Conservation (phyloP, 768 basidiomycete species). For the Phaffia australis region DNA sequence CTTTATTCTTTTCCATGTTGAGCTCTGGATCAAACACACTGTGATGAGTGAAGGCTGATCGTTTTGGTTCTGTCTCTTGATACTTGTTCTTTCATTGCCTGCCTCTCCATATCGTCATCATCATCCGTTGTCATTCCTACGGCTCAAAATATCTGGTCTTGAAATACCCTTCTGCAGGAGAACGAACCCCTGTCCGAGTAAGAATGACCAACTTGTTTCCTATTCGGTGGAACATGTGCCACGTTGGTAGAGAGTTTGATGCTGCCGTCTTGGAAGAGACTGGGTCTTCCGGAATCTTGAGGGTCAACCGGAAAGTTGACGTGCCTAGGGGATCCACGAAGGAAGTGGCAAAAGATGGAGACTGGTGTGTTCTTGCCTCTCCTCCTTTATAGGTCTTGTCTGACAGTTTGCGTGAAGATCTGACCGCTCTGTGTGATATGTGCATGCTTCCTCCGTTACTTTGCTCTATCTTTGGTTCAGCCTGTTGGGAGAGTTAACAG, state of each 20-base stretch:
- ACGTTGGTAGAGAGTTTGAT: conserved; percentile 29
- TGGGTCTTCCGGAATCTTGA: conserved; percentile 37
- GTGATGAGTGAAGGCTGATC: too few species aligned
- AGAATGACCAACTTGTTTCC: conserved; percentile 24
- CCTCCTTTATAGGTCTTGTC: background rate
- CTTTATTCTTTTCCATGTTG: background rate
- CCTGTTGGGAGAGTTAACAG: conserved; percentile 60
- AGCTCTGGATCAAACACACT: too few species aligned
- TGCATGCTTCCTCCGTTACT: background rate
- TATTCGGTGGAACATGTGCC: conserved; percentile 46
- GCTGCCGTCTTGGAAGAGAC: conserved; percentile 28
- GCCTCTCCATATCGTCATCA: conserved; percentile 4
- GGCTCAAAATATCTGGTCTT: background rate
- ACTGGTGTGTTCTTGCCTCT: conserved; percentile 30
- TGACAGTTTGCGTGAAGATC: background rate
- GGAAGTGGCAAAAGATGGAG: conserved; percentile 45
- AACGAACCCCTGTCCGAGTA: conserved; percentile 58
- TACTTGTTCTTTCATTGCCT: background rate
- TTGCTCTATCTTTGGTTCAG: conserved; percentile 37
- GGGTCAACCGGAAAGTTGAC: conserved; percentile 32
- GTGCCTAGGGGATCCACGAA: conserved; percentile 5
- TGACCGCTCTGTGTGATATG: background rate
- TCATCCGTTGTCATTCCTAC: background rate
- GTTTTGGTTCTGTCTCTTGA: background rate
- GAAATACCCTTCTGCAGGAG: conserved; percentile 44